These are phyloP conservation scores for Striga hermonthica DNA, from an alignment of 305 asterid species.

Conservation along the genomic window DNA sequence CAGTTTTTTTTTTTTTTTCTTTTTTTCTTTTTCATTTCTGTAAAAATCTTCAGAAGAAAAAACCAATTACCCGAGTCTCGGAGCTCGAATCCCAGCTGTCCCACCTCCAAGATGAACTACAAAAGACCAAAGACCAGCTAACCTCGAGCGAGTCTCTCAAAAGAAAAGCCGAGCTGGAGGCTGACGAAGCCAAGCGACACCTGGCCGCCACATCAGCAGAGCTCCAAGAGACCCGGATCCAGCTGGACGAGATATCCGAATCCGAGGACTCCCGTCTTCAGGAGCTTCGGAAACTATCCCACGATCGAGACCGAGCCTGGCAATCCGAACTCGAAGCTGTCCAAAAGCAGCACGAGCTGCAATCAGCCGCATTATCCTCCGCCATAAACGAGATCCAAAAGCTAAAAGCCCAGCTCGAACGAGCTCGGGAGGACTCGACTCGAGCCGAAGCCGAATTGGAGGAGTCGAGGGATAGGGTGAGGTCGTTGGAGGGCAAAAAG, in stretches of 20 bases:
- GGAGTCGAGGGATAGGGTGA: slow-evolving; percentile 47
- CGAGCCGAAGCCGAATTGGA: slow-evolving; percentile 63
- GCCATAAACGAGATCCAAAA: slow-evolving; percentile 70
- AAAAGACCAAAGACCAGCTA: slow-evolving; percentile 60
- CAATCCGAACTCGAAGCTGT: slow-evolving; percentile 77
- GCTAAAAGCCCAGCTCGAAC: slow-evolving; percentile 61
- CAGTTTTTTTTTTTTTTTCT: too few species aligned
- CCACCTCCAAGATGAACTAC: slow-evolving; percentile 73
- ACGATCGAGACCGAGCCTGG: slow-evolving; percentile 82
- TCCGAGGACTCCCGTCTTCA: slow-evolving; percentile 70
- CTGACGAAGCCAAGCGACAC: slow-evolving; percentile 62
- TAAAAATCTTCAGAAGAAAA: slow-evolving; percentile 50
- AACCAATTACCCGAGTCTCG: slow-evolving; percentile 35
- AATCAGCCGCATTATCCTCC: slow-evolving; percentile 69
- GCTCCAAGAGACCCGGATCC: slow-evolving; percentile 63
- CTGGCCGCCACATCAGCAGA: slow-evolving; percentile 52
- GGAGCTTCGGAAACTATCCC: slow-evolving; percentile 71
- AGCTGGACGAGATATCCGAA: slow-evolving; percentile 54
- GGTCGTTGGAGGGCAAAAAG: slow-evolving; percentile 50
- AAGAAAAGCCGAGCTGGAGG: slow-evolving; percentile 62
- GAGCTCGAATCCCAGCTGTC: slow-evolving; percentile 63
- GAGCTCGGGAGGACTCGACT: slow-evolving; percentile 60
- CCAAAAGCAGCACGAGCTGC: slow-evolving; percentile 67
- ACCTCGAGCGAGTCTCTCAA: slow-evolving; percentile 61
- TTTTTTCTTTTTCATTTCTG: background rate